Base-by-base conservation (phyloP, 257 asterid genomes). In the Striga asiatica region DNA sequence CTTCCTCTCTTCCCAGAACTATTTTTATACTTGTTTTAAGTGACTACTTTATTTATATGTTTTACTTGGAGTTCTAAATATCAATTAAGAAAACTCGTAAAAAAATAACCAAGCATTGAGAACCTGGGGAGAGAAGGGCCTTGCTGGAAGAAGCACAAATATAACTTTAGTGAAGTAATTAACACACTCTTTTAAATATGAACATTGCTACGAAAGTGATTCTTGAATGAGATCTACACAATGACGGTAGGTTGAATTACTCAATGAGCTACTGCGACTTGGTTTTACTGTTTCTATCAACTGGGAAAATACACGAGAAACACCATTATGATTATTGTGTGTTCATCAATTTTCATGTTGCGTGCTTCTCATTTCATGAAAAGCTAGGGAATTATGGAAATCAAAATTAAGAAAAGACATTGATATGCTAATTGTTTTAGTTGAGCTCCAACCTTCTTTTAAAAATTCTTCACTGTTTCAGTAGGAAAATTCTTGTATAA, bases 1-100 rank as follows among this genome's bases (percentile, higher is more conserved):
- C 19, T 42, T 31, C 56, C 29, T 46, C 39, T 53, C 12, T 29
- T 14, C 10, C 38, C 41, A 23, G 12, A 62, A 46, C n/a, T n/a
- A n/a, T n/a, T n/a, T n/a, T n/a, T 13, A 34, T 22, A 55, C 21
- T 51, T 7, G 22, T 21, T 35, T 35, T 45, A 49, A 67, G 49
- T 54, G 59, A 42, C 61, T 29, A 60, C 77, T 67, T 27, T 56
- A 70, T 58, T 32, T 8, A 8, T 32, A 27, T 32, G 1, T 32
- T 32, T 32, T 3, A 2, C 38, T 32, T 32, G 38, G 10, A 32
- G 13, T 53, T 28, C 45, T 50, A n/a, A n/a, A n/a, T n/a, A n/a
- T n/a, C n/a, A n/a, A n/a, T 12, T 12, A 32, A 32, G 10, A 7
- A 27, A 27, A 7, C 7, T 27, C 7, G 32, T 27, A 27, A 2